These are phyloP conservation scores for Leccinum aurantiacum DNA, from an alignment of 768 basidiomycete genomes.

Conservation along the genomic window DNA sequence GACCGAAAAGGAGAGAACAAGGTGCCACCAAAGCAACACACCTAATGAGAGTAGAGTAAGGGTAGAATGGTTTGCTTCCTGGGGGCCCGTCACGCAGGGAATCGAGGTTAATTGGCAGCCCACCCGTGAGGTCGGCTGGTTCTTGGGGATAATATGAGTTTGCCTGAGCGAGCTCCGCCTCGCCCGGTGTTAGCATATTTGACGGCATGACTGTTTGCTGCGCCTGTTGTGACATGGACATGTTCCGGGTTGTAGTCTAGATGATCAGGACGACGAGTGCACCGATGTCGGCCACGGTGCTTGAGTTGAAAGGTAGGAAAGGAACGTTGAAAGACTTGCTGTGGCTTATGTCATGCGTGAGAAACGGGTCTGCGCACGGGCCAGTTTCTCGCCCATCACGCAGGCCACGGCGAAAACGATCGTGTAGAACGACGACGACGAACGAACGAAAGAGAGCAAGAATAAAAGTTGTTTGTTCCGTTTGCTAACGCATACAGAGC, in stretches of 20 bases:
- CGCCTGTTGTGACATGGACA: conserved; percentile 49
- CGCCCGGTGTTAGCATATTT: conserved; percentile 57
- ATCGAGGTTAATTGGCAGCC: conserved; percentile 83
- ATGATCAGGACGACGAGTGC: conserved; percentile 13
- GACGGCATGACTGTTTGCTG: conserved; percentile 58
- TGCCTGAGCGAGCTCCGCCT: conserved; percentile 52
- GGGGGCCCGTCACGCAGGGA: conserved; percentile 85
- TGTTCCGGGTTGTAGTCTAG: conserved; percentile 5
- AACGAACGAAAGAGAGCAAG: conserved; percentile 33
- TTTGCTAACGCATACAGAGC: conserved; percentile 59
- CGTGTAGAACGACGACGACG: conserved; percentile 32
- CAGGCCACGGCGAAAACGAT: conserved; percentile 25
- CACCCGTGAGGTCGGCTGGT: conserved; percentile 78
- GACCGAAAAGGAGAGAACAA: neutral
- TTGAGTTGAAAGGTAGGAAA: conserved; percentile 31
- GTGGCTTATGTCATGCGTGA: conserved; percentile 56
- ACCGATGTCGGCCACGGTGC: conserved; percentile 17
- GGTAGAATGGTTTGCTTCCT: conserved; percentile 88
- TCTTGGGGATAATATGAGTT: conserved; percentile 71
- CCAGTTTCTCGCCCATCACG: conserved; percentile 37
- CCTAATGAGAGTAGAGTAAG: conserved; percentile 89
- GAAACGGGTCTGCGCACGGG: conserved; percentile 55
- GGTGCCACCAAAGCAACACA: conserved; percentile 37
- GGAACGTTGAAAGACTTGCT: conserved; percentile 39
- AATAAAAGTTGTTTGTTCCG: conserved; percentile 45